Evolutionary conservation across 306 rosid genomes (phyloP).

Genomic region (Vachellia pachyceras): DNA sequence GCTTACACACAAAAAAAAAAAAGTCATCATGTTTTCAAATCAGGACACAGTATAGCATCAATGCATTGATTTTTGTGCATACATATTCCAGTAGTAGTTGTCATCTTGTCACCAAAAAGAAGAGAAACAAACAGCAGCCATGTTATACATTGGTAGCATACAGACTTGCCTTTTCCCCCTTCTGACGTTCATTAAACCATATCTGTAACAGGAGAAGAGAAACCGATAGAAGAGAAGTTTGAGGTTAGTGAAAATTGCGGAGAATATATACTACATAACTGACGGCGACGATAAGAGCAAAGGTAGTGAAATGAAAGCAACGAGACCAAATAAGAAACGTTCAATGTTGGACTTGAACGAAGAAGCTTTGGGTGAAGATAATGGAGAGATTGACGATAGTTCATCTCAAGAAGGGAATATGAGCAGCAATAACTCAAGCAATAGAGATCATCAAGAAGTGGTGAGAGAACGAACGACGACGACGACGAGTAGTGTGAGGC

Average conservation of each 20-base stretch:
- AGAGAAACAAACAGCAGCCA: neutral
- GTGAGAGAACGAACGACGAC: constrained; percentile 42
- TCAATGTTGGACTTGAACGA: constrained; percentile 65
- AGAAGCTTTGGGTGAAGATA: constrained; percentile 44
- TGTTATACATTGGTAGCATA: neutral
- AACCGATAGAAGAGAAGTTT: neutral
- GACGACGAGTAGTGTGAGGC: constrained; percentile 52
- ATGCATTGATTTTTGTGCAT: constrained; percentile 19
- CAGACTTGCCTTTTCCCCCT: neutral
- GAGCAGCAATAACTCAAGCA: constrained; percentile 44
- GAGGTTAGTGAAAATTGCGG: constrained; percentile 40
- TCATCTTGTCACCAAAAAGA: neutral
- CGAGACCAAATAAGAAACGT: constrained; percentile 42
- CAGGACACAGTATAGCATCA: constrained; percentile 17
- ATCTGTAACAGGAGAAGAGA: constrained; percentile 28
- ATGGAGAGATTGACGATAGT: constrained; percentile 9
- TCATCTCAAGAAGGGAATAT: constrained; percentile 43
- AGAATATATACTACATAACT: constrained; percentile 38
- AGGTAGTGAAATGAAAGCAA: constrained; percentile 11
- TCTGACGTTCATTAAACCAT: constrained; percentile 19
- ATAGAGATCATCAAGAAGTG: constrained; percentile 38
- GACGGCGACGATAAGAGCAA: constrained; percentile 44
- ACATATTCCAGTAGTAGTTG: neutral
- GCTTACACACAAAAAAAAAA: neutral
- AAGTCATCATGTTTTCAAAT: constrained; percentile 23